Percentiles rank a stretch among this genome's conserved stretches.
Evolutionary conservation across 805 yeast species (phyloP).

Genomic region (Metschnikowia drakensbergensis): DNA sequence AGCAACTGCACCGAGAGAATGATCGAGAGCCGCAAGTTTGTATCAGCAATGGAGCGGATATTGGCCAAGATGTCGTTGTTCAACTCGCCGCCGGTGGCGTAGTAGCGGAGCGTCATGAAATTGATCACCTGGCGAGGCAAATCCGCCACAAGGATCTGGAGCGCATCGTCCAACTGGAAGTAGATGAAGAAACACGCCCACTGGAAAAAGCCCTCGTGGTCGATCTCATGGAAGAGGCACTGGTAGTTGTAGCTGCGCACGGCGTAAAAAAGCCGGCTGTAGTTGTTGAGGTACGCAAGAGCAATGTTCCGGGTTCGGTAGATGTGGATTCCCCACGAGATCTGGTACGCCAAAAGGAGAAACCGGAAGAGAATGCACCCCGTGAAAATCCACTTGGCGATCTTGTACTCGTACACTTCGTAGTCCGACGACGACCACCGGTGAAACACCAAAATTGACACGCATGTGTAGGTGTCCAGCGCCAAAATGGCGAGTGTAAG

Average conservation of each 20-base stretch:
- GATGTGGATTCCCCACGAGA: slow-evolving; percentile 53
- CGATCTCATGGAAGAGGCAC: slow-evolving; percentile 68
- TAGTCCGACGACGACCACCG: slow-evolving; percentile 57
- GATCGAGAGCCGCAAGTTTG: slow-evolving; percentile 64
- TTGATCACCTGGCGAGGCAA: slow-evolving; percentile 86
- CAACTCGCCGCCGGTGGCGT: slow-evolving; percentile 45
- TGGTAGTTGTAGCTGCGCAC: slow-evolving; percentile 57
- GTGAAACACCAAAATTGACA: slow-evolving; percentile 67
- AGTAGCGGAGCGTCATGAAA: slow-evolving; percentile 59
- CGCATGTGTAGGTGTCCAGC: slow-evolving; percentile 75
- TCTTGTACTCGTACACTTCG: slow-evolving; percentile 44
- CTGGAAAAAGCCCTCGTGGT: slow-evolving; percentile 59
- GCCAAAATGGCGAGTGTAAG: slow-evolving; percentile 51
- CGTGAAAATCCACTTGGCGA: slow-evolving; percentile 68
- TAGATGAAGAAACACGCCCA: slow-evolving; percentile 64
- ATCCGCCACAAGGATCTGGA: slow-evolving; percentile 66
- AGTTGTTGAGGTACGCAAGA: slow-evolving; percentile 60
- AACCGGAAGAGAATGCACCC: slow-evolving; percentile 77
- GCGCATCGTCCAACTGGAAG: slow-evolving; percentile 60
- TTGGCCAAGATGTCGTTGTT: slow-evolving; percentile 44
- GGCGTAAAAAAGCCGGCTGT: slow-evolving; percentile 57
- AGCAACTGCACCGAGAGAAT: slow-evolving; percentile 71
- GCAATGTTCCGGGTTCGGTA: slow-evolving; percentile 64
- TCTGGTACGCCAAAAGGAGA: slow-evolving; percentile 52
- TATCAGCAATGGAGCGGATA: slow-evolving; percentile 54